These are phyloP conservation scores for Penicillium polonicum DNA, from an alignment of 2,329 filamentous ascomycete species.

Conservation along the genomic window DNA sequence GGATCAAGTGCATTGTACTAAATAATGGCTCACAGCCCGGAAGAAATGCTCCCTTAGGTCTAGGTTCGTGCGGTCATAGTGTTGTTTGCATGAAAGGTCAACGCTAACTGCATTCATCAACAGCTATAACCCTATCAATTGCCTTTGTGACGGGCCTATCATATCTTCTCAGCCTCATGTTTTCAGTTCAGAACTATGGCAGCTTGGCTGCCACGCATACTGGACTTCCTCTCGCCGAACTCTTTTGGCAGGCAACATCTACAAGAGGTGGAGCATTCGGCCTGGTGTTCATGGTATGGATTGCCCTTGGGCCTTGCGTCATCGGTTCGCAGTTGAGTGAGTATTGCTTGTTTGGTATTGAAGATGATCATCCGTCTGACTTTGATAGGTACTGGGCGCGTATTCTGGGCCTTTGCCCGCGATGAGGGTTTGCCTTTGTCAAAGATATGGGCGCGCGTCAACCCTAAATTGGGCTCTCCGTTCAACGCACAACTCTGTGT, in stretches of 20 bases:
- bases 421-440: slow-evolving; percentile 48
- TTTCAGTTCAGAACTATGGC: slow-evolving; percentile 51
- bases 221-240: slow-evolving; percentile 63
- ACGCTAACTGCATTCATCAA: background rate
- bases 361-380: background rate
- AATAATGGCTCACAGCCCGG: slow-evolving; percentile 24
- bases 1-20: background rate
- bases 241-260: slow-evolving; percentile 60
- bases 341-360: slow-evolving; percentile 36
- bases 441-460: slow-evolving; percentile 43
- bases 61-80: slow-evolving; percentile 19
- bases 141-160: slow-evolving; percentile 52
- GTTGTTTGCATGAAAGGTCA: slow-evolving; percentile 9
- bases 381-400: slow-evolving; percentile 49
- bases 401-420: slow-evolving; percentile 60
- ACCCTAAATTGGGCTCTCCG: slow-evolving; percentile 43
- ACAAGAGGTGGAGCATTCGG: slow-evolving; percentile 52
- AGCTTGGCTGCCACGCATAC: slow-evolving; percentile 39
- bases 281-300: slow-evolving; percentile 45
- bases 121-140: slow-evolving; percentile 49
- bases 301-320: slow-evolving; percentile 36
- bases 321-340: slow-evolving; percentile 36
- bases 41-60: slow-evolving; percentile 33
- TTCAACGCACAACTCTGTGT: slow-evolving; percentile 58
- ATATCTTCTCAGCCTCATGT: slow-evolving; percentile 55